Evolutionary conservation across 345 rosid species (phyloP).

Genomic region (Pistacia vera): DNA sequence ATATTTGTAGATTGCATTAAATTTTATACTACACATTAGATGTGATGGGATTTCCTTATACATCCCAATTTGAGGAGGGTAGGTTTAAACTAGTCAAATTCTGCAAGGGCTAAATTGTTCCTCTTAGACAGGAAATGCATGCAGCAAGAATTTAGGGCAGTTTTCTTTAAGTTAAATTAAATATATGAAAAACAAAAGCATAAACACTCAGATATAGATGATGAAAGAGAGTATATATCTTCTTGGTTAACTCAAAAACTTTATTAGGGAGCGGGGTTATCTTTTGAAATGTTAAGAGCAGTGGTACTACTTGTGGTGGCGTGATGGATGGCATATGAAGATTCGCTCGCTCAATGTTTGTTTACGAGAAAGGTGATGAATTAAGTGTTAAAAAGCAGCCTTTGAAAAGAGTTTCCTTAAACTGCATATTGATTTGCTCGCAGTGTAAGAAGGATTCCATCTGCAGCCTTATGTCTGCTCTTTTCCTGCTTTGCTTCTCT

Average conservation of each 20-base stretch:
- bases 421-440: constrained; percentile 38
- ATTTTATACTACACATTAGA: not conserved
- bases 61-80: not conserved
- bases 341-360: constrained; percentile 20
- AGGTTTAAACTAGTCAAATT: not conserved
- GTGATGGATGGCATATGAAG: constrained; percentile 31
- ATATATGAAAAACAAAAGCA: not conserved
- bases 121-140: not conserved
- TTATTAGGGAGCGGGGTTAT: not conserved
- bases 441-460: constrained; percentile 32
- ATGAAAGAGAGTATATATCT: constrained; percentile 7
- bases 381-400: constrained; percentile 34
- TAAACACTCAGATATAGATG: constrained; percentile 10
- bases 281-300: constrained; percentile 14
- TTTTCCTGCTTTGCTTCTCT: constrained; percentile 16
- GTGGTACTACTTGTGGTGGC: constrained; percentile 10
- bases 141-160: constrained; percentile 7
- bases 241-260: constrained; percentile 29
- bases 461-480: constrained; percentile 36
- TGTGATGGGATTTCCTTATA: not conserved
- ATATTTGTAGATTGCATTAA: not conserved
- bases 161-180: not conserved
- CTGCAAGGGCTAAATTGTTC: not conserved
- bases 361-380: constrained; percentile 35
- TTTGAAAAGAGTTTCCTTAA: constrained; percentile 30